Conservation (phyloP, 805 yeast species). For the Jamesozyma gamospora region DNA sequence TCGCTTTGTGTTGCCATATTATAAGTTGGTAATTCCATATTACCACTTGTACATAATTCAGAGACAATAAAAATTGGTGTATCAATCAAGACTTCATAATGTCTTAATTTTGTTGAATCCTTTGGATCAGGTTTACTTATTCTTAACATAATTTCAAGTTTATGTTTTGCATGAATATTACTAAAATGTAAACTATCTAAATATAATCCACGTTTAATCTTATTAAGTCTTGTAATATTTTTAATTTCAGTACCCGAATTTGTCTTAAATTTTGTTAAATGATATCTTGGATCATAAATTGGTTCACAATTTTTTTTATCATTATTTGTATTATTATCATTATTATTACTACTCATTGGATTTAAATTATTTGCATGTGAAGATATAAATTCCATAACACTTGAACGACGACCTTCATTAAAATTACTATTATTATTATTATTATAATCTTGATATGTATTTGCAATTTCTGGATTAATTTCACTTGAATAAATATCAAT, state of each 20-base stretch:
- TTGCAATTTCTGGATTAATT: constrained; percentile 11
- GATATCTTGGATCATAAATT: constrained; percentile 5
- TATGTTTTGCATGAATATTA: constrained; percentile 52
- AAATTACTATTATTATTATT: neutral
- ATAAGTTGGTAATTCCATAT: constrained; percentile 32
- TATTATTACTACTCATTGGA: neutral
- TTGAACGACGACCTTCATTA: constrained; percentile 6
- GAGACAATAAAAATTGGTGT: constrained; percentile 54
- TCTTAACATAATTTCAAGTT: constrained; percentile 60
- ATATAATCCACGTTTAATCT: constrained; percentile 32
- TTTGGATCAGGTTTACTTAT: constrained; percentile 51
- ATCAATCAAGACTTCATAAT: constrained; percentile 72
- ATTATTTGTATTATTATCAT: neutral
- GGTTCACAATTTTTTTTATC: neutral
- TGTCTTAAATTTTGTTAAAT: constrained; percentile 11
- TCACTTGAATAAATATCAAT: constrained; percentile 21
- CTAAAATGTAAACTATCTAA: constrained; percentile 54
- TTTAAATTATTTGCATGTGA: constrained; percentile 5
- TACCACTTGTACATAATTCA: constrained; percentile 31
- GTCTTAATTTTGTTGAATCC: constrained; percentile 43
- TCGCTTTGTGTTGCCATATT: constrained; percentile 15
- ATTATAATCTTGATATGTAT: neutral
- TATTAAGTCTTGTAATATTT: constrained; percentile 15
- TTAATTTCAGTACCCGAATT: constrained; percentile 15
- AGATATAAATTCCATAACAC: constrained; percentile 15